A percentile compares a stretch with the other conserved stretches of the same genome.
Evolutionary conservation across 164 flowering plant species (phyloP).

Genomic region (Annona squamosa): DNA sequence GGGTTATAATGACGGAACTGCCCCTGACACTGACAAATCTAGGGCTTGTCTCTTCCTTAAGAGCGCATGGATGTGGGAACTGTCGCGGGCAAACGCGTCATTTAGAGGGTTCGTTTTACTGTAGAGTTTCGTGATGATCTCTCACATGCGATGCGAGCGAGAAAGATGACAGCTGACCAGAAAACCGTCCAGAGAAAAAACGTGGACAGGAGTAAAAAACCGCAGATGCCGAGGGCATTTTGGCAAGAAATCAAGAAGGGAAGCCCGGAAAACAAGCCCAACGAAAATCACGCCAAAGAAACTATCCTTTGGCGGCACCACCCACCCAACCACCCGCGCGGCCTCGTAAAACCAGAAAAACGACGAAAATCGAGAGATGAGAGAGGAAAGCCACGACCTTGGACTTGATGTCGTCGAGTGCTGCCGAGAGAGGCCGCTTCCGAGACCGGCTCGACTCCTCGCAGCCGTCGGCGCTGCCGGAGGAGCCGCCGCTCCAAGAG

Average conservation of each 20-base stretch:
- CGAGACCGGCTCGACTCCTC: constrained; percentile 32
- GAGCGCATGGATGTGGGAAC: not conserved
- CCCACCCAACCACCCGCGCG: not conserved
- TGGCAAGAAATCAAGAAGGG: constrained; percentile 8
- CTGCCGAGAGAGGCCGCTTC: not conserved
- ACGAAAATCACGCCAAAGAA: not conserved
- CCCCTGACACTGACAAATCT: not conserved
- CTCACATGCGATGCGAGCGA: not conserved
- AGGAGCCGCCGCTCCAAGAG: constrained; percentile 50
- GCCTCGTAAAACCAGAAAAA: constrained; percentile 1
- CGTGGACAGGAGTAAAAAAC: constrained; percentile 13
- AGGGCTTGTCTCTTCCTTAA: not conserved
- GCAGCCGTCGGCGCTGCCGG: constrained; percentile 12
- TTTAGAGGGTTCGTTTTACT: no score
- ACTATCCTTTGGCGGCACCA: not conserved
- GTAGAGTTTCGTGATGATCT: not conserved
- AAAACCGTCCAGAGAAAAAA: constrained; percentile 28
- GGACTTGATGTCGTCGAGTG: constrained; percentile 31
- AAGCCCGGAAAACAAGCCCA: not conserved
- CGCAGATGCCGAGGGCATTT: constrained; percentile 3
- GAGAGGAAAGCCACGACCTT: constrained; percentile 26
- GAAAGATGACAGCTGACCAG: constrained; percentile 25
- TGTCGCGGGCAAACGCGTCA: constrained; percentile 6
- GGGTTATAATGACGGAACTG: not conserved
- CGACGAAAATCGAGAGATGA: not conserved